Evolutionary conservation across 2,329 filamentous ascomycete species (phyloP).

Genomic region (Aspergillus fructus): DNA sequence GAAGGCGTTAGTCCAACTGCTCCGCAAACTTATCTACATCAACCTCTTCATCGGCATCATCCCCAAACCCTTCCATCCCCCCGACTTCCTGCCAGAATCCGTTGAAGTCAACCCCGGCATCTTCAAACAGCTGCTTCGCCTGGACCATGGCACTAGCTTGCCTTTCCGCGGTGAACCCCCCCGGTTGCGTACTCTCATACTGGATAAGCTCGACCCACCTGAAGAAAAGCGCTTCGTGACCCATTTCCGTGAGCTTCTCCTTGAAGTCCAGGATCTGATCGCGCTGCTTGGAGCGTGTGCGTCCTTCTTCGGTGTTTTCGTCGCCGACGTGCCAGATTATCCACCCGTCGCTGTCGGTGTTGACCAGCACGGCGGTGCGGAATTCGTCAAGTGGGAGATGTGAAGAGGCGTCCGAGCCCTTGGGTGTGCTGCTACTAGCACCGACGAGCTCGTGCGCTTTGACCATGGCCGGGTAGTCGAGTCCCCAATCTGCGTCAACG

Average conservation of each 20-base stretch:
- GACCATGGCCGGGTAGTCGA: constrained; percentile 82
- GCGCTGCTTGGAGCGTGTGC: constrained; percentile 36
- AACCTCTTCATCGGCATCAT: constrained; percentile 46
- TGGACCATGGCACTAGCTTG: constrained; percentile 71
- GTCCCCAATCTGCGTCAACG: constrained; percentile 80
- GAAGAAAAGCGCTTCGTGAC: constrained; percentile 87
- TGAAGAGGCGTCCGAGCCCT: constrained; percentile 18
- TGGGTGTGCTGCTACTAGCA: constrained; percentile 18
- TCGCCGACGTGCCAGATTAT: constrained; percentile 62
- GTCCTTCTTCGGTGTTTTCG: constrained; percentile 48
- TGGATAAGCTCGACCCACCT: constrained; percentile 91
- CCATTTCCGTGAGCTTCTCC: constrained; percentile 70
- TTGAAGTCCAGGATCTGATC: constrained; percentile 79
- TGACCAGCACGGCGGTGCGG: constrained; percentile 67
- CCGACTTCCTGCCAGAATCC: constrained; percentile 71
- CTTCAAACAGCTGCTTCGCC: constrained; percentile 72
- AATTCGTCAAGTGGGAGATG: constrained; percentile 63
- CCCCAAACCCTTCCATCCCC: constrained; percentile 58
- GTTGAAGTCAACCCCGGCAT: constrained; percentile 78
- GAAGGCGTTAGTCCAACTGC: constrained; percentile 34
- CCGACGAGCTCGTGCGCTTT: constrained; percentile 69
- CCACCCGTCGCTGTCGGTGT: constrained; percentile 70
- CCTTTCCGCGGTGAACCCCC: constrained; percentile 72
- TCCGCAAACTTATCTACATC: constrained; percentile 59
- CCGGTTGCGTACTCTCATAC: constrained; percentile 76